Evolutionary conservation across 192 early-diverging fungal genomes (phyloP), one percentile per base, ranked within the genome.

Genomic region (Helicostylum pulchrum): DNA sequence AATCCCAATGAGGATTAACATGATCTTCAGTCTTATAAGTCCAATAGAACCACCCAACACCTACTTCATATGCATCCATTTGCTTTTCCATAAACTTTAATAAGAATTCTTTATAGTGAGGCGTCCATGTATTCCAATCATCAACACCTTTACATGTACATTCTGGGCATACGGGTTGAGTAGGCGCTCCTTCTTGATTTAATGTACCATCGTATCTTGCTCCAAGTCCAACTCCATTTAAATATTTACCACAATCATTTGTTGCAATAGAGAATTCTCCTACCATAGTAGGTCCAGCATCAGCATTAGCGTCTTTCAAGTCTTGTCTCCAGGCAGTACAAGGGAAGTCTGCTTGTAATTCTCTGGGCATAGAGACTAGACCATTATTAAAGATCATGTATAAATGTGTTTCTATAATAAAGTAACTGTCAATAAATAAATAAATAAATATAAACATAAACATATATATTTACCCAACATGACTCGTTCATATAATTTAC

Each of bases 261-360:
- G 82, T 85, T 23, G 87, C 87, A 0, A 83, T 72, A 3, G 87
- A 87, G 59, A 83, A 91, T 65, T 91, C 89, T 17, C 89, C 89
- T 1, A 88, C 87, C 62, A 91, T 84, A 7, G 86, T 87, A 45
- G 80, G 80, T 10, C 83, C 80, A 43, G 72, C 72, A 2, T 74
- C 53, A 7, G 72, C 64, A 26, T 72, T 68, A 34, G 79, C 81
- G 2, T 65, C 17, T 11, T 53, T 64, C 11, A 85, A 30, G n/a
- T 57, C 53, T 0, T 39, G 43, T 10, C 49, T 53, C 71, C 71
- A 73, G 0, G 34, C 44, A 5, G 21, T 44, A 42, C 71, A 73
- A 36, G 71, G 66, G 44, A 68, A 68, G 5, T 59, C 46, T 49
- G 66, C 54, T 54, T 73, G 71, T 14, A 49, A 32, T n/a, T 73